Evolutionary conservation across 257 asterid genomes (phyloP).

Genomic region (Nicotiana obtusifolia): DNA sequence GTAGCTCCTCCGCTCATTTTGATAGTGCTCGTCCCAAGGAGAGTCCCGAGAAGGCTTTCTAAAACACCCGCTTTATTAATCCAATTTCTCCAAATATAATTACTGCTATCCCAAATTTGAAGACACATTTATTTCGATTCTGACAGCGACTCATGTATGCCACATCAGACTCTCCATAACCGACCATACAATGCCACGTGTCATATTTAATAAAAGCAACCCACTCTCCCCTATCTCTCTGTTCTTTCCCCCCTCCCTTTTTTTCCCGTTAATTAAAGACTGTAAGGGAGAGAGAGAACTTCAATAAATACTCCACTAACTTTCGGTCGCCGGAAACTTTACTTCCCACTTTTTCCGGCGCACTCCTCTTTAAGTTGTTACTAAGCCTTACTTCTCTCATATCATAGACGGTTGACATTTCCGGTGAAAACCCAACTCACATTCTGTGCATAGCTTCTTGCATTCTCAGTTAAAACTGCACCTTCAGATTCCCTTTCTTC

Average conservation of each 20-base stretch:
- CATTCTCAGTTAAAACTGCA: not conserved
- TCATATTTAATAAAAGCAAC: not conserved
- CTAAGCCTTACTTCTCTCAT: not conserved
- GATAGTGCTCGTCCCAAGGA: no score
- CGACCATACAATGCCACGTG: not conserved
- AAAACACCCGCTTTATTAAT: not conserved
- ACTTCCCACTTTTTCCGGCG: slow-evolving; percentile 9
- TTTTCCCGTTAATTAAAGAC: not conserved
- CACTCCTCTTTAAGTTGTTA: slow-evolving; percentile 3
- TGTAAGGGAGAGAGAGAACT: slow-evolving; percentile 21
- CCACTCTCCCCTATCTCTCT: not conserved
- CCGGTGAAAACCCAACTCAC: slow-evolving; percentile 8
- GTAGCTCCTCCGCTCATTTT: no score
- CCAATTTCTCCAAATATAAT: not conserved
- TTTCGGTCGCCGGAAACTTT: slow-evolving; percentile 30
- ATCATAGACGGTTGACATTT: slow-evolving; percentile 7
- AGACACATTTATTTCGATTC: not conserved
- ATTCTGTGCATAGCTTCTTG: not conserved
- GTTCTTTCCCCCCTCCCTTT: not conserved
- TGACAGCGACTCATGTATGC: not conserved
- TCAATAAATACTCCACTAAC: slow-evolving; percentile 28
- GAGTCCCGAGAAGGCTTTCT: no score
- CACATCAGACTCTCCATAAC: not conserved
- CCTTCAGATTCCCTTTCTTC: not conserved
- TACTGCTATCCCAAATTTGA: not conserved